Base-by-base conservation (phyloP, 2,329 filamentous ascomycete species). In the Neonectria punicea region DNA sequence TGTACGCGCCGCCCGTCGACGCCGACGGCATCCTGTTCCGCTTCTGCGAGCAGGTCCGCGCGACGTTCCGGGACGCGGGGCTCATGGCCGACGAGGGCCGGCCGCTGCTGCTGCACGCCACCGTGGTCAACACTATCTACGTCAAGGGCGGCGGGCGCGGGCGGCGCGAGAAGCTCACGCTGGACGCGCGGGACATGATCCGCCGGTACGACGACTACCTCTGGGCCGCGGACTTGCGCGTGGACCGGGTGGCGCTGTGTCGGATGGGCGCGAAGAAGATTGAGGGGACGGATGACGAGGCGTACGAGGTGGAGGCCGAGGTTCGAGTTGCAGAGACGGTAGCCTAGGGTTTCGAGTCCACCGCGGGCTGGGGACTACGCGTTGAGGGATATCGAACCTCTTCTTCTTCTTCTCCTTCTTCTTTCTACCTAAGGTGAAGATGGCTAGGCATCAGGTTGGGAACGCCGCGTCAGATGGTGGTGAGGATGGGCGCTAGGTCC, bases 91-190 rank as follows among this genome's bases (percentile, higher is more conserved):
- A 82, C 1, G 90, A 92, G 28, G 79, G 81, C 13, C 82, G 93
- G 59, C 86, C 88, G 7, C 77, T 98, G 67, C 85, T 92, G 20
- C 80, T 98, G 56, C 95, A 98, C 76, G 93, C 93, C 18, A 98
- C 95, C 0, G 81, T 98, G 4, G 80, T 96, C 55, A 97, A 98
- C 77, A 97, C 94, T 0, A 87, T 94, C 14, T 97, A 97, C 76
- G 89, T 89, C 47, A 87, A 85, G 74, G 74, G 78, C 62, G 51
- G 63, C 14, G 68, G 71, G 4, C 55, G 73, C 25, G 25, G 25
- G 64, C 74, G 74, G 41, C 74, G 73, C 13, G 79, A 82, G 64
- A 81, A 74, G 70, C 60, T 85, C 69, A 83, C 80, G 20, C 76
- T 90, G 70, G 85, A 92, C 74, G 88, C 86, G 10, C 80, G 80